Base-by-base conservation (phyloP, 257 asterid genomes). In the Plantago major region DNA sequence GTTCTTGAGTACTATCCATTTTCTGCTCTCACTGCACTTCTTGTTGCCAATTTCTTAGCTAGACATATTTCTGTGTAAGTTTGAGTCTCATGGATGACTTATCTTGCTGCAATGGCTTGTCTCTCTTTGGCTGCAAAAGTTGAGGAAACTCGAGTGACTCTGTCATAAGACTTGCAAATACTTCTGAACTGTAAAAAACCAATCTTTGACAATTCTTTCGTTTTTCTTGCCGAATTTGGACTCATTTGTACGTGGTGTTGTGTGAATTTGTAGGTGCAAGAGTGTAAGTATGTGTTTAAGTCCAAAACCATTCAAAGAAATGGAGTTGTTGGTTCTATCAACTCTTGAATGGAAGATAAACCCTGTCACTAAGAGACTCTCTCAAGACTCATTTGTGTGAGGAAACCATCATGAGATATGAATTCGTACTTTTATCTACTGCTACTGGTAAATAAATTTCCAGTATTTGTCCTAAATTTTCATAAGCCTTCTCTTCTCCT, bases 141-240 rank as follows among this genome's bases (percentile, higher is more conserved):
- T 59, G 97, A 89, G 57, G 97, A 86, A 70, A 75, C 82, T 71
- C 74, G 68, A 67, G 95, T 79, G 7, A 95, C 95, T 65, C 87
- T 86, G 0, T 89, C 86, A 56, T 43, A 79, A 55, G 94, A 86
- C 67, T 74, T 89, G 69, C 97, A 89, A 82, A 90, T 89, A 86
- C 58, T 62, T 6, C 12, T 22, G n/a, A n/a, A 5, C 1, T 9
- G 15, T n/a, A 1, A 10, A 17, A 56, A 10, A 11, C n/a, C n/a
- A n/a, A n/a, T 33, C 28, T 55, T 18, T 40, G 46, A 12, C 18
- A 2, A 22, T n/a, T 9, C 3, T 4, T 42, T 17, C 9, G 10
- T 54, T n/a, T 19, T 43, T 69, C 40, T 42, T 52, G 52, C 19
- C 50, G 18, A 63, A 10, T 56, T 60, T 55, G 67, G 71, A 11